Percentiles rank a stretch among this genome's conserved stretches.
phyloP scores from a whole-genome alignment of 768 basidiomycete genomes.

The Myochromella boudieri region DNA sequence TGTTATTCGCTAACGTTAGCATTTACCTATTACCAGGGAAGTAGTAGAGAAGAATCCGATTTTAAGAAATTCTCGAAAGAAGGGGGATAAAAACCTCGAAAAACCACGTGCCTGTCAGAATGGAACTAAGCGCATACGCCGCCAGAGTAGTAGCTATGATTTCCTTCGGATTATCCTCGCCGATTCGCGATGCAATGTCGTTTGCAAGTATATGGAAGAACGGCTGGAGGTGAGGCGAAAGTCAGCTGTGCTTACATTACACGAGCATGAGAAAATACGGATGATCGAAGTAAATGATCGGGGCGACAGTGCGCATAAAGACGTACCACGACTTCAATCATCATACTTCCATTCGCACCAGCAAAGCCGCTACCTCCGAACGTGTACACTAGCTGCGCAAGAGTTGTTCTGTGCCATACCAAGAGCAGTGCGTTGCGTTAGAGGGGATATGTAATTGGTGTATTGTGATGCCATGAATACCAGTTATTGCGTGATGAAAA shows the following conservation, averaged over 20 bases:
- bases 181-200: conserved; percentile 70
- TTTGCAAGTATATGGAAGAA: conserved; percentile 93
- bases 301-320: neutral
- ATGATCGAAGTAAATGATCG: neutral
- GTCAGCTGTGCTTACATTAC: neutral
- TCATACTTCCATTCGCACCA: conserved; percentile 93
- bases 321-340: conserved; percentile 96
- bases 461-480: neutral
- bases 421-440: conserved; percentile 1
- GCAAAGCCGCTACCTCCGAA: conserved; percentile 87
- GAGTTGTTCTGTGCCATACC: conserved; percentile 61
- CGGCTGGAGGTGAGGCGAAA: conserved; percentile 48
- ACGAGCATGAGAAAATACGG: neutral
- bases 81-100: conserved; percentile 7
- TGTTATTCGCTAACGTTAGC: conserved; percentile 22
- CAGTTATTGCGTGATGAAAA: conserved; percentile 7
- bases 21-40: neutral
- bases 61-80: too few species aligned
- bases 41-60: too few species aligned
- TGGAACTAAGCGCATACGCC: conserved; percentile 82
- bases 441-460: too few species aligned
- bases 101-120: conserved; percentile 70
- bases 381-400: conserved; percentile 84
- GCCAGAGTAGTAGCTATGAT: conserved; percentile 92
- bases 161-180: conserved; percentile 63